Base-by-base conservation (phyloP, 805 yeast genomes). In the Metschnikowia peoriensis region DNA sequence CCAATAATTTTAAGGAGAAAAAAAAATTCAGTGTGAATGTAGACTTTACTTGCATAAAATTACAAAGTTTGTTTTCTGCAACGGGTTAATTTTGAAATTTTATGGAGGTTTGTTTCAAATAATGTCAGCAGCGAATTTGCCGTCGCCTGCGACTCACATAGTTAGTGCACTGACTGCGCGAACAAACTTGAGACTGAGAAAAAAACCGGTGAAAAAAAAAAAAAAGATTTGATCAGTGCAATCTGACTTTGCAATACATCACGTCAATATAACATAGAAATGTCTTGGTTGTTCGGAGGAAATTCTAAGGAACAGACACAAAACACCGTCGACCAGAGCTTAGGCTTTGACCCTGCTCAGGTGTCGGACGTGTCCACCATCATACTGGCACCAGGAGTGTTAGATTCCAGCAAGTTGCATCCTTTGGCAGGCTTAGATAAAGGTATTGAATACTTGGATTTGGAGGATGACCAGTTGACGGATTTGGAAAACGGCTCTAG, bases 391-490 rank as follows among this genome's bases (percentile, higher is more conserved):
- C 85, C 86, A 22, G 82, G 83, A 43, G 78, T 78, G 8, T 77
- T 87, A 54, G 96, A 89, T 64, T 77, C 92, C 32, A 70, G 86
- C 48, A 80, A 79, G 70, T 78, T 92, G 66, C 97, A 92, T 68
- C 97, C 97, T 32, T 77, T 93, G 66, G 97, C 97, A 1, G 96
- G 96, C 14, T 78, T 92, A 57, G 96, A 89, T 61, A 85, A 85
- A 64, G 96, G 91, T 51, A 82, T 94, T 47, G 97, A 94, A 69
- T 93, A 85, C 67, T 73, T 94, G 60, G 97, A 93, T 61, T 77
- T 94, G 56, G 97, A 93, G 63, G 97, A 91, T 59, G 82, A 79
- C 61, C 78, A 83, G 57, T 74, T 91, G 56, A 81, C 84, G 44
- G 71, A 81, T n/a, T 70, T 89, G 63, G 96, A 90, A 64, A 97